Conservation (phyloP, 805 yeast genomes). For the Debaryomyces tyrocola region DNA sequence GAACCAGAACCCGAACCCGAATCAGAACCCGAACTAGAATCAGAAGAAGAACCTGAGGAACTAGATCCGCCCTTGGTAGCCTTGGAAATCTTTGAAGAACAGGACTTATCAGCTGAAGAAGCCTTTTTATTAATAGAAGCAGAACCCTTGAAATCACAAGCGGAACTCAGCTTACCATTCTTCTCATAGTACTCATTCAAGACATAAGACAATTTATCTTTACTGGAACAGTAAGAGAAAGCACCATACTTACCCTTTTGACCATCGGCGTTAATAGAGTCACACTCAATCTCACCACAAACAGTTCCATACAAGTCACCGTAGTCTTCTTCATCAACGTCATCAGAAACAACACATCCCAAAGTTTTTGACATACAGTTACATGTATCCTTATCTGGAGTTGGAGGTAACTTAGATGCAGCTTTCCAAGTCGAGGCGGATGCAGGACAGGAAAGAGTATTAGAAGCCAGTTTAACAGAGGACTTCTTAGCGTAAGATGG, state of each 20-base stretch:
- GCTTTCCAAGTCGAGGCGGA: constrained; percentile 60
- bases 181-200: constrained; percentile 61
- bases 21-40: constrained; percentile 21
- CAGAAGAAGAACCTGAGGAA: constrained; percentile 12
- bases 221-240: constrained; percentile 67
- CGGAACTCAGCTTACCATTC: constrained; percentile 43
- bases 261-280: constrained; percentile 63
- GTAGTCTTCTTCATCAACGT: constrained; percentile 57
- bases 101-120: constrained; percentile 25
- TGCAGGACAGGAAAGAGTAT: constrained; percentile 73
- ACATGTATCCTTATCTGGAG: constrained; percentile 67
- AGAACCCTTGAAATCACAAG: constrained; percentile 73
- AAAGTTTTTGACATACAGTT: constrained; percentile 58
- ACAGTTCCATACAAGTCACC: constrained; percentile 55
- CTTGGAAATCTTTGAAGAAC: constrained; percentile 23
- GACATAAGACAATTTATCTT: constrained; percentile 64
- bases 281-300: constrained; percentile 58
- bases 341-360: constrained; percentile 59
- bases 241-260: constrained; percentile 67
- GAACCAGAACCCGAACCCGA: constrained; percentile 19
- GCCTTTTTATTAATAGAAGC: constrained; percentile 45
- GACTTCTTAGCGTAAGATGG: constrained; percentile 40
- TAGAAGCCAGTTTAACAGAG: constrained; percentile 32
- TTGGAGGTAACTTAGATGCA: constrained; percentile 70
- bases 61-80: constrained; percentile 15